Evolutionary conservation across 2,329 filamentous ascomycete species (phyloP), one percentile per base, ranked within the genome.

Genomic region (Colletotrichum plurivorum): DNA sequence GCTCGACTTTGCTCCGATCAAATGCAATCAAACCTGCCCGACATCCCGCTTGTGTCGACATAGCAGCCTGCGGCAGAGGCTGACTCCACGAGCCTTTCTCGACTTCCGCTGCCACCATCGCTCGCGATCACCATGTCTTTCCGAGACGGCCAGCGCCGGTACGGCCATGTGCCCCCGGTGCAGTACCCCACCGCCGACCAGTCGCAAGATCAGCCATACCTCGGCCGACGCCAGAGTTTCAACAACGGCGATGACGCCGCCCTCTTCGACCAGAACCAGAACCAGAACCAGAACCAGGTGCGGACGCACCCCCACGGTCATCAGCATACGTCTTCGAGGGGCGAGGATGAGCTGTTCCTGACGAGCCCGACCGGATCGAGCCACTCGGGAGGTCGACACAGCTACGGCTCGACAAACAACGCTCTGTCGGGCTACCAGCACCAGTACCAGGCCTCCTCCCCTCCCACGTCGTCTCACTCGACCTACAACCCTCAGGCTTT

Each of bases 401-500:
- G 79, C 76, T 79, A 85, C 80, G 75, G 81, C 79, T 76, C 85
- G 80, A 74, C 82, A 72, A 80, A 77, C 78, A 76, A 79, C 81
- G 78, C 85, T 74, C 79, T 85, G 77, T 80, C 83, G 55, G 82
- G 87, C 75, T 86, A 88, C 75, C 84, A 87, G 70, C 83, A 87
- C 71, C 82, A 85, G 71, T 85, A 85, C 74, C 82, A 86, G 71
- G 78, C 82, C 67, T 78, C 83, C 66, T 75, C 83, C 70, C 80
- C 85, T 71, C 78, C 84, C 22, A 83, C 85, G 8, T 80, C 84
- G 16, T 81, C 82, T 27, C 82, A 84, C 56, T 75, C 84, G 22
- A 79, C 87, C 51, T 95, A 95, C 80, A 95, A 95, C 76, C 93
- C 93, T 2, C 88, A 92, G 77, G 83, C 85, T 45, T 95, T 89